Base-by-base conservation (phyloP, 2,329 filamentous ascomycete genomes). In the Acrodontium crateriforme region DNA sequence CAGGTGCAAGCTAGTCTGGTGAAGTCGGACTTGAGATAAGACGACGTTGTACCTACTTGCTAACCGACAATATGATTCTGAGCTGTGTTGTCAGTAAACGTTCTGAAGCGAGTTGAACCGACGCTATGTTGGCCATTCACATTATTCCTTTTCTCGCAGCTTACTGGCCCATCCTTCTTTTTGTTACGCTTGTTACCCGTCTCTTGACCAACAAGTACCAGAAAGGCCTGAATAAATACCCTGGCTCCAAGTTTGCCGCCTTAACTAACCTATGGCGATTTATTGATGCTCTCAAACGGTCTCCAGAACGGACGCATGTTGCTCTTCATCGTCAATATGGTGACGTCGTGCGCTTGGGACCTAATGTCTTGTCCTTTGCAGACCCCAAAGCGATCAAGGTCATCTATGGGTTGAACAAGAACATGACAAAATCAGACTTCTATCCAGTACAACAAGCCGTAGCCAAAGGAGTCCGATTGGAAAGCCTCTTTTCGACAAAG, bases 391-490 rank as follows among this genome's bases (percentile, higher is more conserved):
- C 78, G 0, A 60, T 87, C 40, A 80, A 79, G 54, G 59, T 62
- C 8, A 85, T 89, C 24, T 91, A 89, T 49, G 80, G 80, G 0
- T 54, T 87, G 23, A 87, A 85, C 50, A 85, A 85, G 53, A 78
- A 79, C 0, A 78, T 83, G 41, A 58, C 69, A 25, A 89, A 89
- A 74, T 83, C 78, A 16, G 74, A 80, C 38, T 87, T 87, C 49
- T 87, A 87, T 46, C 69, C 78, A 0, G 77, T 85, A 3, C 80
- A 85, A 47, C 73, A 81, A 52, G 72, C 77, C 0, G 68, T 81
- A 2, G 67, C 73, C 12, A 71, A 77, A 36, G 80, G 80, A 13
- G 64, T 68, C 35, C 65, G 69, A 3, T 63, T 84, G 0, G 69
- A 71, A 18, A 82, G 78, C 3, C 66, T 89, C 11, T 87, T 87